phyloP scores from a whole-genome alignment of 495 filamentous ascomycete genomes.

The Glutinoglossum americanum region DNA sequence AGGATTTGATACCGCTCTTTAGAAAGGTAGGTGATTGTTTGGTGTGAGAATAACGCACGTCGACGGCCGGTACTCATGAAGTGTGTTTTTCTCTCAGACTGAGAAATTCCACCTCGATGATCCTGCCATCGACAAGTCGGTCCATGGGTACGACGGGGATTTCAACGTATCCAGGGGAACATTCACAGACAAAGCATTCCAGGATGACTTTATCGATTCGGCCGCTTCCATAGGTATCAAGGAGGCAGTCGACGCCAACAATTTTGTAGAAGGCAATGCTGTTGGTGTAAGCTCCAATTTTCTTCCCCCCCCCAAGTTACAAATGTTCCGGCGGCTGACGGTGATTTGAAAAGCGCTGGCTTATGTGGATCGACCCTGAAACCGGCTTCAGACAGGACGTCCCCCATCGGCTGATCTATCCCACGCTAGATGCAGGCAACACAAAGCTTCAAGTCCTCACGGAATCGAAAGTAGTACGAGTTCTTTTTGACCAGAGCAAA shows the following conservation, averaged over 20 bases:
- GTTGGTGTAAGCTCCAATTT: constrained; percentile 11
- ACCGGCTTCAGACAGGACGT: constrained; percentile 18
- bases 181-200: constrained; percentile 11
- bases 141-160: constrained; percentile 28
- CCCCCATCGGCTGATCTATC: constrained; percentile 18
- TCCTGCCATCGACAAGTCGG: constrained; percentile 13
- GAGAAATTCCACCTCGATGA: constrained; percentile 25
- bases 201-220: constrained; percentile 23
- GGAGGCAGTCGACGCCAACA: constrained; percentile 23
- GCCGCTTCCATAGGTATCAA: constrained; percentile 21
- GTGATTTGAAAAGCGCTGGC: constrained; percentile 10
- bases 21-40: neutral
- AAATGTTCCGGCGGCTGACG: neutral
- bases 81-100: constrained; percentile 10
- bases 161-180: constrained; percentile 25
- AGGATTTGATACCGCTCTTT: constrained; percentile 22
- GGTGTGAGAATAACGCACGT: neutral
- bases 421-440: constrained; percentile 12
- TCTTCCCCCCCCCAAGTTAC: neutral
- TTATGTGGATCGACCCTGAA: constrained; percentile 15
- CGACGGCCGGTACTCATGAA: neutral
- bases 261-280: constrained; percentile 19
- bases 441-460: constrained; percentile 5
- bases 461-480: constrained; percentile 10
- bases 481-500: neutral